These are phyloP conservation scores for Plasmodium sp. DNA, from an alignment of 169 alveolate species.

Conservation along the genomic window DNA sequence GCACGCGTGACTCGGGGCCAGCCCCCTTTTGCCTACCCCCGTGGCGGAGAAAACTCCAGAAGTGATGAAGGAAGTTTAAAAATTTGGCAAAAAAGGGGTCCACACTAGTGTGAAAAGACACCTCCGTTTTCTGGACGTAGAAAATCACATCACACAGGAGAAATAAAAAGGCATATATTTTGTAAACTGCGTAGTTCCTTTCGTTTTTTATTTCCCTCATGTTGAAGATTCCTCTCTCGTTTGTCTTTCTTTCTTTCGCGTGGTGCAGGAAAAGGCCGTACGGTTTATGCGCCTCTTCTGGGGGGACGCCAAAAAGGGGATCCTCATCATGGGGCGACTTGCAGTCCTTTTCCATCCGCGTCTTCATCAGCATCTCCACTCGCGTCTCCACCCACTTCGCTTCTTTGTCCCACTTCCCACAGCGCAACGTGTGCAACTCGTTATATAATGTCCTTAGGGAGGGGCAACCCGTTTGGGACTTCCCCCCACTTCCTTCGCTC, in stretches of 20 bases:
- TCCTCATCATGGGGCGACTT: too few species aligned
- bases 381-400: too few species aligned
- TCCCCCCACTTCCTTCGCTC: too few species aligned
- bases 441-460: too few species aligned
- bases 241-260: background rate
- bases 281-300: too few species aligned
- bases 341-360: too few species aligned
- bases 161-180: background rate
- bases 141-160: background rate
- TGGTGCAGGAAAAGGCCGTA: background rate
- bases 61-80: background rate
- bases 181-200: background rate
- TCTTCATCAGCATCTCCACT: too few species aligned
- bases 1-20: background rate
- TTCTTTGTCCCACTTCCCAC: too few species aligned
- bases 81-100: background rate
- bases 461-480: too few species aligned
- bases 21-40: background rate
- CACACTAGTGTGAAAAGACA: slow-evolving; percentile 3
- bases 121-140: background rate
- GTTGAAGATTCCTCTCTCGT: slow-evolving; percentile 5
- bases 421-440: too few species aligned
- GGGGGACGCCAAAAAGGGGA: too few species aligned
- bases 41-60: background rate
- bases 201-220: slow-evolving; percentile 7